Base-by-base conservation (phyloP, 2,329 filamentous ascomycete species). In the Neonectria hederae region DNA sequence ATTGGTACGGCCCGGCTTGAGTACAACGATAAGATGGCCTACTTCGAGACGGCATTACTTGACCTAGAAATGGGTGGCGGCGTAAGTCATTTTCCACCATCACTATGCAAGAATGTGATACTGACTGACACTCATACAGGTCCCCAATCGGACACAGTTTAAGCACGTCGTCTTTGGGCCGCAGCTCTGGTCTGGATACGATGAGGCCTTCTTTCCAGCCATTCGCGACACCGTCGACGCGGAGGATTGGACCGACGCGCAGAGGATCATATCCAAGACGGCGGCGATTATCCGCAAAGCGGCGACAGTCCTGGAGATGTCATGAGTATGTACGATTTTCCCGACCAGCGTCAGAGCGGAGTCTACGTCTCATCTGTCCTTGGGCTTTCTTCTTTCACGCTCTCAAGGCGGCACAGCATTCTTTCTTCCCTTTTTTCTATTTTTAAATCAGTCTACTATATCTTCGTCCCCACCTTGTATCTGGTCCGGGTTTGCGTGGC, bases 141-240 rank as follows among this genome's bases (percentile, higher is more conserved):
- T 97, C 5, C 92, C 92, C 42, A 93, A 93, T 72, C 90, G 95
- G 68, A 92, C 92, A 5, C 96, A 98, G 80, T 99, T 94, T 84
- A 97, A 97, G 78, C 96, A 97, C 79, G 86, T 97, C 74, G 82
- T 99, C 61, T 97, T 94, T 76, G 95, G 92, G 2, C 96, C 96
- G 0, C 88, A 93, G 74, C 82, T 88, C 3, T 94, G 93, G 90
- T 90, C 89, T 8, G 72, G 71, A 53, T 72, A 77, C 53, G 75
- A 77, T 54, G 74, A 73, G 52, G 73, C 76, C 45, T 74, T 75
- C 65, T 81, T 81, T 80, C 95, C 95, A 0, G 90, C 90, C n/a
- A 91, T 97, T 60, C 86, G 93, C 61, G 94, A 97, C 74, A 89
- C 91, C 9, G 83, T 97, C 43, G 87, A 92, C 66, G 86, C 83